These are phyloP conservation scores for Thielaviopsis punctulata DNA, from an alignment of 2,329 filamentous ascomycete species.

Conservation along the genomic window DNA sequence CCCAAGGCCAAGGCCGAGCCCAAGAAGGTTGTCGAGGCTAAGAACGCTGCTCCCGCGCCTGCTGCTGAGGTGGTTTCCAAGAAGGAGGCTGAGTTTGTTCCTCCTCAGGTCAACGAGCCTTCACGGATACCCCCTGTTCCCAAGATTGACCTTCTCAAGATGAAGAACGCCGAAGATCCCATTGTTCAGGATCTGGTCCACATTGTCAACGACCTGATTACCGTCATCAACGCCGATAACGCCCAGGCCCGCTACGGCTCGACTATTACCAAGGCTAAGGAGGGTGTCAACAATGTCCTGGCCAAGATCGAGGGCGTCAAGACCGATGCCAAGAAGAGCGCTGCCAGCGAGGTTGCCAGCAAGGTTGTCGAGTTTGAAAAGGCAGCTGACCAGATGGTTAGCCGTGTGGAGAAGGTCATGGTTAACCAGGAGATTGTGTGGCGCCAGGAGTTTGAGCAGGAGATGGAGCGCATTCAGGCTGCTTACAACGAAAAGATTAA, in stretches of 20 bases:
- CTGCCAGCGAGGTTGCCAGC: slow-evolving; percentile 58
- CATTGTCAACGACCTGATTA: slow-evolving; percentile 91
- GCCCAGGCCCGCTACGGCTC: slow-evolving; percentile 59
- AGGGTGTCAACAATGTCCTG: slow-evolving; percentile 61
- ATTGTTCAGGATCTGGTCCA: slow-evolving; percentile 85
- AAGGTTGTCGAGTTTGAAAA: slow-evolving; percentile 64
- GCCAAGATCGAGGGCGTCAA: slow-evolving; percentile 62
- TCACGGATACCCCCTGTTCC: slow-evolving; percentile 45
- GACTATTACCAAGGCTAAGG: slow-evolving; percentile 72
- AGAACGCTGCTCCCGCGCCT: slow-evolving; percentile 17
- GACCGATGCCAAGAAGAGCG: slow-evolving; percentile 47
- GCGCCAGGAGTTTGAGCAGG: slow-evolving; percentile 71
- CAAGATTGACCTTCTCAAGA: slow-evolving; percentile 60
- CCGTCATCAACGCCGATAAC: slow-evolving; percentile 76
- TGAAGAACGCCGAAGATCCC: slow-evolving; percentile 63
- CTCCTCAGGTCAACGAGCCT: slow-evolving; percentile 48
- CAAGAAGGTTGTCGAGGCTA: slow-evolving; percentile 18
- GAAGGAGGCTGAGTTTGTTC: slow-evolving; percentile 25
- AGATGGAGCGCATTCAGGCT: slow-evolving; percentile 62
- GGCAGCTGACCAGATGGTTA: slow-evolving; percentile 73
- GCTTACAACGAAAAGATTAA: slow-evolving; percentile 67
- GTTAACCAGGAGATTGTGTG: slow-evolving; percentile 63
- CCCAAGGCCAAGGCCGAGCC: slow-evolving; percentile 18
- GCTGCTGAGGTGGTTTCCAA: slow-evolving; percentile 16
- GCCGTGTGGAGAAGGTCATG: slow-evolving; percentile 74